Base-by-base conservation (phyloP, 768 basidiomycete genomes). In the Clathrus columnatus region DNA sequence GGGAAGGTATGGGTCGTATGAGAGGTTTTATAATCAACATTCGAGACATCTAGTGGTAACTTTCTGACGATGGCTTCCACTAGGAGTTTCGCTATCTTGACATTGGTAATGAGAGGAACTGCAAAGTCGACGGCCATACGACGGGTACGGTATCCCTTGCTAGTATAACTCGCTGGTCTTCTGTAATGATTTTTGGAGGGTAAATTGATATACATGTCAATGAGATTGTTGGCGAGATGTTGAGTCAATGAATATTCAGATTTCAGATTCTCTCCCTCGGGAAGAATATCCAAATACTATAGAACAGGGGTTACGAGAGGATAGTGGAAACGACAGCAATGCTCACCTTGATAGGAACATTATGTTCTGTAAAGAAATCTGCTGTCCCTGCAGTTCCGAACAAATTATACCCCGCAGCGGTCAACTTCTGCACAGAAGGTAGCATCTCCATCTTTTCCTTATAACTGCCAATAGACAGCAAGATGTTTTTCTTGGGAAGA, bases 41-140 rank as follows among this genome's bases (percentile, higher is more conserved):
- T 84, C 7, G 91, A 88, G 27, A 99, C 89, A 42, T 96, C 87
- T 45, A 98, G 76, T 4, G 92, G 82, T n/a, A 95, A 75, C 69
- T 84, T 92, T 60, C 91, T 82, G 49, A 92, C 84, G 48, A 94
- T 75, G 1, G 95, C 96, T 71, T 98, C 93, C 16, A 91, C 87
- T 41, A 98, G 80, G 66, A 99, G 78, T 69, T 98, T 99, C 54
- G 95, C 95, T 65, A 92, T 93, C 75, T 99, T 99, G 73, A 99
- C 88, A 68, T 99, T 98, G 44, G 95, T 98, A 66, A 98, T 91
- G 50, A 98, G 77, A 1, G 96, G 96, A 29, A 98, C 85, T 27
- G 94, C 96, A 64, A 95, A 97, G 69, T 99, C 96, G 60, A 99
- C 93, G 5, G 96, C 96, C 93, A 98, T 94, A 50, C 96, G 87